Evolutionary conservation across 1,284 basidiomycete genomes (phyloP).

Genomic region (Agroathelia rolfsii): DNA sequence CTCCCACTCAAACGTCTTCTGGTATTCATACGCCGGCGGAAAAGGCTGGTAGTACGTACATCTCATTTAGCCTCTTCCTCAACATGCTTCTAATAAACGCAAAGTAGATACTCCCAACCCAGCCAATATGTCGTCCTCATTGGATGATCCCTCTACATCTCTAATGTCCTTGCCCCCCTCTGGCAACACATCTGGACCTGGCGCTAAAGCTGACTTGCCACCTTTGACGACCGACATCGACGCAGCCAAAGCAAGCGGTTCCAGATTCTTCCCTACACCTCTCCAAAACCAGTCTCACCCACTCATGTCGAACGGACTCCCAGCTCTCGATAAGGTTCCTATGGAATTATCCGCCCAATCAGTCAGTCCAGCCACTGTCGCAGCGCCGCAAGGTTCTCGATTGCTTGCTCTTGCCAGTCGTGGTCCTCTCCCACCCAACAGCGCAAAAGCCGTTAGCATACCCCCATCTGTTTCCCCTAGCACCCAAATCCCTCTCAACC

Average conservation of each 20-base stretch:
- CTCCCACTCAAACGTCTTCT: no score
- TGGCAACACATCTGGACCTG: no score
- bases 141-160: no score
- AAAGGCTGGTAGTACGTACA: no score
- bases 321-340: constrained; percentile 12
- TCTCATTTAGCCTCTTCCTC: constrained; percentile 7
- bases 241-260: constrained; percentile 21
- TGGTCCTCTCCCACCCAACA: constrained; percentile 17
- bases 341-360: no score
- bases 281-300: no score
- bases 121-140: neutral
- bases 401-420: constrained; percentile 57
- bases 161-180: no score
- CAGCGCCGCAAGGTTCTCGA: constrained; percentile 62
- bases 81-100: constrained; percentile 2
- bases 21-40: no score
- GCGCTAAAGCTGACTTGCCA: constrained; percentile 8
- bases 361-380: no score
- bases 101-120: constrained; percentile 1
- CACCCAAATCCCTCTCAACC: constrained; percentile 8
- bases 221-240: constrained; percentile 17
- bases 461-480: constrained; percentile 11
- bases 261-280: constrained; percentile 27
- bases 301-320: no score
- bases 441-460: constrained; percentile 13